Evolutionary conservation across 306 rosid species (phyloP).

Genomic region (Medicago arabica): DNA sequence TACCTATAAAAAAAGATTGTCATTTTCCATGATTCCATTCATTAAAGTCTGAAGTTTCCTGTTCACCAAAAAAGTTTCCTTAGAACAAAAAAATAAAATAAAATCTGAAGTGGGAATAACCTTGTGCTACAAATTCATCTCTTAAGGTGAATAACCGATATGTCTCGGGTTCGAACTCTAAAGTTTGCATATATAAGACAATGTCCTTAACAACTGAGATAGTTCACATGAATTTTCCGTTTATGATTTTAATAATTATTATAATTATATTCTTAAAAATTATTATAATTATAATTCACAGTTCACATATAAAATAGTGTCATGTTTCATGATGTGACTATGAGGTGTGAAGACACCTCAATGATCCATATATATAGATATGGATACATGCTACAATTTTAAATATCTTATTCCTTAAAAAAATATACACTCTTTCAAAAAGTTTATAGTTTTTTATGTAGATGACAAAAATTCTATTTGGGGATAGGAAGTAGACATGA

Average conservation of each 20-base stretch:
- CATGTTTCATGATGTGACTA: slow-evolving; percentile 27
- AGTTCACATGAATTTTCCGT: neutral
- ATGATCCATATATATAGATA: neutral
- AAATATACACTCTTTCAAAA: neutral
- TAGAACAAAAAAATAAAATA: too few species aligned
- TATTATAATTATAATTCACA: neutral
- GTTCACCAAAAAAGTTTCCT: too few species aligned
- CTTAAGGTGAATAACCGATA: too few species aligned
- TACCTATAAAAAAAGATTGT: too few species aligned
- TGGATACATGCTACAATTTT: neutral
- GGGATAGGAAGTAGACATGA: neutral
- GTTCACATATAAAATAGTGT: neutral
- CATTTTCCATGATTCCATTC: too few species aligned
- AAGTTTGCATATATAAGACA: too few species aligned
- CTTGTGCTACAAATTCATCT: too few species aligned
- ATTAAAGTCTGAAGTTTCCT: too few species aligned
- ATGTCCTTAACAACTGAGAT: too few species aligned
- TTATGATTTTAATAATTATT: neutral
- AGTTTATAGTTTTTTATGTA: neutral
- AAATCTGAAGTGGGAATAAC: too few species aligned
- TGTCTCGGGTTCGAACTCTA: too few species aligned
- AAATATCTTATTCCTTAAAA: neutral
- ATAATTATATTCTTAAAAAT: neutral
- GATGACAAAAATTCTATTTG: neutral
- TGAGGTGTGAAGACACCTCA: slow-evolving; percentile 32